Evolutionary conservation across 2,329 filamentous ascomycete species (phyloP).

Genomic region (Orbilia quercus): DNA sequence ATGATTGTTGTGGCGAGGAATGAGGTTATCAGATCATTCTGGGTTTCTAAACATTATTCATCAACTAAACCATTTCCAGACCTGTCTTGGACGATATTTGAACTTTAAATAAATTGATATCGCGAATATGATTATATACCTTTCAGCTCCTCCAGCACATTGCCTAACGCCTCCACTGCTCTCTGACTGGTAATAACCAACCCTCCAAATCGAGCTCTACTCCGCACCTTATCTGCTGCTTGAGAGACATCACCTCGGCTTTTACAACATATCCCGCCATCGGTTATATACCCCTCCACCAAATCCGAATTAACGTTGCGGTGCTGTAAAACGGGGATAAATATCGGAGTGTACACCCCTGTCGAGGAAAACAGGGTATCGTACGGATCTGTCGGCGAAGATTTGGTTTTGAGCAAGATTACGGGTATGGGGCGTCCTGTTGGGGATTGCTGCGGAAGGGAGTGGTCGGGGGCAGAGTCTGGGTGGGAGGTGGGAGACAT

Average conservation of each 20-base stretch:
- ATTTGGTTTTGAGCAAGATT: conserved; percentile 81
- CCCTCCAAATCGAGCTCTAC: conserved; percentile 71
- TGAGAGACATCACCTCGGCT: conserved; percentile 53
- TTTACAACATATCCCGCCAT: conserved; percentile 61
- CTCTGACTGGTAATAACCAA: conserved; percentile 86
- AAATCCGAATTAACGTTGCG: conserved; percentile 71
- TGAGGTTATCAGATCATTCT: conserved; percentile 65
- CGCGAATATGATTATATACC: no score
- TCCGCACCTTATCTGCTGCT: conserved; percentile 52
- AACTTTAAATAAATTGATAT: no score
- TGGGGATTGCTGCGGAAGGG: neutral
- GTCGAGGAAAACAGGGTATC: conserved; percentile 72
- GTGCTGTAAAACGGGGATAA: conserved; percentile 82
- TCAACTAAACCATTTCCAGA: conserved; percentile 54
- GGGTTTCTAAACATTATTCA: conserved; percentile 34
- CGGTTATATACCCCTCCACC: conserved; percentile 62
- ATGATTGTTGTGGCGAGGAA: conserved; percentile 71
- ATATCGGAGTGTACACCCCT: conserved; percentile 71
- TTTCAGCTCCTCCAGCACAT: conserved; percentile 70
- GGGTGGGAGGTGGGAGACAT: neutral
- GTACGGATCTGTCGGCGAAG: conserved; percentile 77
- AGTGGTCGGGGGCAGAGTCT: neutral
- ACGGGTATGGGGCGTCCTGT: conserved; percentile 66
- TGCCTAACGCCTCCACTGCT: conserved; percentile 80
- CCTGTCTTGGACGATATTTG: no score